These are phyloP conservation scores for Chlorella sp. DNA, from an alignment of 139 green algal species.

Conservation along the genomic window DNA sequence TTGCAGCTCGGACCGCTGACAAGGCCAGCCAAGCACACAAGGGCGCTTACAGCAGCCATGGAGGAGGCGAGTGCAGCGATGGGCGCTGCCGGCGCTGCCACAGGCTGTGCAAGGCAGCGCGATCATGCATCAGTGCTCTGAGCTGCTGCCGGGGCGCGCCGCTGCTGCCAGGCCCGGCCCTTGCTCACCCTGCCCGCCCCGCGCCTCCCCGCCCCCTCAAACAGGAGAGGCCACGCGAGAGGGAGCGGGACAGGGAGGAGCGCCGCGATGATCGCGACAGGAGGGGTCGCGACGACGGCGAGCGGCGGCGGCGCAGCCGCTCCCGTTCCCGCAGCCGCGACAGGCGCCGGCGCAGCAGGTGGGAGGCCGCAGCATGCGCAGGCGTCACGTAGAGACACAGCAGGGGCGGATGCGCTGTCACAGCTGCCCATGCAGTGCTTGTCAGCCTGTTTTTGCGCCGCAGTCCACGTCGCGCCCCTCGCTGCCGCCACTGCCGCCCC, in stretches of 20 bases:
- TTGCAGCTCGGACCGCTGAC: no score
- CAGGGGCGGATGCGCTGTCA: not conserved
- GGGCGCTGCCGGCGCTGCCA: no score
- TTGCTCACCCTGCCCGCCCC: no score
- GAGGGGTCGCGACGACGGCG: not conserved
- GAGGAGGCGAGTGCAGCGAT: no score
- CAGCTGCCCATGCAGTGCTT: not conserved
- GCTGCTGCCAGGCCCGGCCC: no score
- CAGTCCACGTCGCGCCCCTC: no score
- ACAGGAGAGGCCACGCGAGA: not conserved
- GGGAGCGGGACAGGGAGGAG: constrained; percentile 29
- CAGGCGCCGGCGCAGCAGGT: constrained; percentile 12
- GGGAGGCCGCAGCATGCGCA: not conserved
- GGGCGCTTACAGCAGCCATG: no score
- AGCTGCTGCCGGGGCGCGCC: no score
- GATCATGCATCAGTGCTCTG: no score
- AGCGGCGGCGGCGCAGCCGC: constrained; percentile 8
- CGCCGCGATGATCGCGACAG: constrained; percentile 20
- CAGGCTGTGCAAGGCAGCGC: no score
- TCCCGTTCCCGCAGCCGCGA: not conserved
- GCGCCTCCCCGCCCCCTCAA: no score
- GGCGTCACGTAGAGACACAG: not conserved
- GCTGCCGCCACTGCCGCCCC: not conserved
- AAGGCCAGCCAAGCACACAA: no score
- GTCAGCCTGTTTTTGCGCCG: not conserved